Percentiles rank a stretch among this genome's conserved stretches.
These are phyloP conservation scores for Hibiscus syriacus DNA, from an alignment of 345 rosid genomes.

Conservation along the genomic window DNA sequence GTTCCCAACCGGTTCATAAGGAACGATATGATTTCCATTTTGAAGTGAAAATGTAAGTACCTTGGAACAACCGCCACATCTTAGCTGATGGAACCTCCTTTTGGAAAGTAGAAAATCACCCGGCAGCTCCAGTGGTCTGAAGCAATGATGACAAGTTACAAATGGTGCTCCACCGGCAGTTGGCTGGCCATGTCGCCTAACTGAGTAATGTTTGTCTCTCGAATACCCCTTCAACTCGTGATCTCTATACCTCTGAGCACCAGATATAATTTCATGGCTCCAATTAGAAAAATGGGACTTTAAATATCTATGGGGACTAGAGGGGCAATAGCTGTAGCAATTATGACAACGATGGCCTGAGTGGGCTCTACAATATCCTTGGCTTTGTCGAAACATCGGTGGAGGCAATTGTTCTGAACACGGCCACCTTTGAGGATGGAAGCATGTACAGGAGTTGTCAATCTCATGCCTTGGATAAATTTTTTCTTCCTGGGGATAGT, in stretches of 20 bases:
- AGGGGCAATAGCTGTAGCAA: conserved; percentile 39
- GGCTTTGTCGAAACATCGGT: conserved; percentile 11
- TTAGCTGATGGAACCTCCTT: conserved; percentile 56
- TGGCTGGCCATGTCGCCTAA: conserved; percentile 57
- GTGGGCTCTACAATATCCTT: conserved; percentile 20
- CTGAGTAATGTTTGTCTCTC: conserved; percentile 38
- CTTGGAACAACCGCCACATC: conserved; percentile 63
- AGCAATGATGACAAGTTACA: conserved; percentile 52
- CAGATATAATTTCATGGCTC: conserved; percentile 36
- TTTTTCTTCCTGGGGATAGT: conserved; percentile 17
- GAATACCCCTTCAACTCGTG: conserved; percentile 26
- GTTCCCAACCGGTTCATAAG: conserved; percentile 14
- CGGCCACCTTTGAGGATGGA: conserved; percentile 23
- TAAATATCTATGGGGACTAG: conserved; percentile 48
- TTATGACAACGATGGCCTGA: conserved; percentile 22
- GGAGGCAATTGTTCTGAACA: conserved; percentile 33
- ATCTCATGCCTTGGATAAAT: conserved; percentile 16
- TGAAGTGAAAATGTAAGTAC: conserved; percentile 63
- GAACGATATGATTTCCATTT: conserved; percentile 47
- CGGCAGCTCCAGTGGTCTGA: conserved; percentile 54
- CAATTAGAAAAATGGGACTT: conserved; percentile 35
- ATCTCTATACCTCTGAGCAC: conserved; percentile 39
- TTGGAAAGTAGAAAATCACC: conserved; percentile 65
- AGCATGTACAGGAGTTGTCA: conserved; percentile 25
- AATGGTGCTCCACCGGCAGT: conserved; percentile 84